A percentile compares a stretch with the other conserved stretches of the same genome.
These are phyloP conservation scores for Dictyostelium citrinum DNA, from an alignment of 78 protist species.

Conservation along the genomic window DNA sequence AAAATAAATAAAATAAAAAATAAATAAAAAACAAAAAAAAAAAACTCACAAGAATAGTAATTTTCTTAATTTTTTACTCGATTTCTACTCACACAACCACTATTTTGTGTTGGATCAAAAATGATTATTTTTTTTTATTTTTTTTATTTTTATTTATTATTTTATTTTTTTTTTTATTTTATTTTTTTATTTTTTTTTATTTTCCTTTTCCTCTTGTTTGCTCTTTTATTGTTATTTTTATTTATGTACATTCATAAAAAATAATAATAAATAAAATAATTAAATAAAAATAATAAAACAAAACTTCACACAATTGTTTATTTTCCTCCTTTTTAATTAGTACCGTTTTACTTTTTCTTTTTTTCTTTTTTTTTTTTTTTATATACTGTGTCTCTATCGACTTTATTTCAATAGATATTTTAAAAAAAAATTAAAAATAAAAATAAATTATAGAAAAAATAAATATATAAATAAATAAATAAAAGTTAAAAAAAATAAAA, in stretches of 20 bases:
- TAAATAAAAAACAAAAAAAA: background rate
- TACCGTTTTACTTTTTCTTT: no score
- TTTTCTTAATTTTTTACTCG: background rate
- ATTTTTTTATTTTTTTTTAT: background rate
- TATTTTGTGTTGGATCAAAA: background rate
- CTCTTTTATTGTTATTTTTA: no score
- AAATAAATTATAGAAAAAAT: background rate
- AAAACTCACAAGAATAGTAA: background rate
- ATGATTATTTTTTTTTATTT: background rate
- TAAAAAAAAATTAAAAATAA: no score
- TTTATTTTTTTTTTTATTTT: background rate
- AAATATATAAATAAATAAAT: no score
- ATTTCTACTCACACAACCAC: background rate
- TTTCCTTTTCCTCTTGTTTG: no score
- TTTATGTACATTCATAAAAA: no score
- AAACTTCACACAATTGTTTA: background rate
- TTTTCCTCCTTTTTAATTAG: no score
- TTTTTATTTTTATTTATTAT: background rate
- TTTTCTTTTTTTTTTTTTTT: no score
- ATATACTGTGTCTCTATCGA: no score
- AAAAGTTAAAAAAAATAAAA: background rate
- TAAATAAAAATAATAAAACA: background rate
- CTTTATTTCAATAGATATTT: no score
- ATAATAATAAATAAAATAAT: no score
- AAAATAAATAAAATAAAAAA: background rate